Evolutionary conservation across 495 filamentous ascomycete genomes (phyloP).

Genomic region (Aspergillus conjunctus): DNA sequence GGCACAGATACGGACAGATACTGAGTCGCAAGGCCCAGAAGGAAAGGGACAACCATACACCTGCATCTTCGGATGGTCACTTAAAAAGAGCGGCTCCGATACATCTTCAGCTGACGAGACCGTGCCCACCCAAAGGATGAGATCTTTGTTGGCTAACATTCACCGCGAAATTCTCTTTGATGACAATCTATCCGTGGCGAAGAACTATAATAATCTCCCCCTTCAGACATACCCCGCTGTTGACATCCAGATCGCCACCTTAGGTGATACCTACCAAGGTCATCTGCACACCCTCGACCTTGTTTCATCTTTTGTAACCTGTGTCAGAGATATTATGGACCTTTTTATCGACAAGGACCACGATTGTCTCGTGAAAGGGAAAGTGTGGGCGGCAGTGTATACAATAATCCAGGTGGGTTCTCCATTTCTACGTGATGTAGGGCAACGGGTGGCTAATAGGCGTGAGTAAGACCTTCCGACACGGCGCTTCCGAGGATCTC

Average conservation of each 20-base stretch:
- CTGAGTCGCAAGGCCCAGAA: background rate
- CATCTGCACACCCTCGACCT: constrained; percentile 10
- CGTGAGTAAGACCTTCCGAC: constrained; percentile 5
- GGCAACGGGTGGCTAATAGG: background rate
- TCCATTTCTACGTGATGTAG: background rate
- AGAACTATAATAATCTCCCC: constrained; percentile 11
- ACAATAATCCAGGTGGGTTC: constrained; percentile 2
- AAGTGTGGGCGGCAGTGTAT: constrained; percentile 16
- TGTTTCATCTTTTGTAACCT: constrained; percentile 3
- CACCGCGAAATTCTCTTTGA: constrained; percentile 12
- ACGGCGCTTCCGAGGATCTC: background rate
- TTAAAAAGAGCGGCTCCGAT: too few species aligned
- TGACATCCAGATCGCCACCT: too few species aligned
- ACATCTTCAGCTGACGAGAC: too few species aligned
- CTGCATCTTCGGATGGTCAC: constrained; percentile 15
- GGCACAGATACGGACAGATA: background rate
- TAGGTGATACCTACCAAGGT: too few species aligned
- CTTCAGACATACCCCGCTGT: too few species aligned
- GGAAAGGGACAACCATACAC: background rate
- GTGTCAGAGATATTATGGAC: constrained; percentile 6
- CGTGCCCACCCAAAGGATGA: constrained; percentile 3
- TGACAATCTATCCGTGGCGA: background rate
- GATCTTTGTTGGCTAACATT: constrained; percentile 8
- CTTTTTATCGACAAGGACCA: constrained; percentile 10
- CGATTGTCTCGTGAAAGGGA: constrained; percentile 17